phyloP scores from a whole-genome alignment of 2,329 filamentous ascomycete genomes.

The Dactylella cylindrospora region DNA sequence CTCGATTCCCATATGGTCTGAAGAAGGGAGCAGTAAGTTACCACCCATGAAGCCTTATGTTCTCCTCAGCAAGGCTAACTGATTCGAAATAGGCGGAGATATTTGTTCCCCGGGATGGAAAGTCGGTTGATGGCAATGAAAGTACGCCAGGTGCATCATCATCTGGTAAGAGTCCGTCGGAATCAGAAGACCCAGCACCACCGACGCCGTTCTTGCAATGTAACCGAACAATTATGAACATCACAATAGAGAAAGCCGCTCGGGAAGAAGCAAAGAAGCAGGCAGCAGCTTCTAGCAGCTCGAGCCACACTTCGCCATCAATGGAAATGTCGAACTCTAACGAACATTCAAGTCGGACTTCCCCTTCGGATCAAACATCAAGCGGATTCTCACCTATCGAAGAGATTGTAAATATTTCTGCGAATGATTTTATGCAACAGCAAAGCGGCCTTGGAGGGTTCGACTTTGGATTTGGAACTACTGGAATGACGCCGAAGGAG shows the following conservation, averaged over 20 bases:
- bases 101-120: not conserved
- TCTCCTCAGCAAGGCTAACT: not conserved
- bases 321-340: conserved; percentile 28
- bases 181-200: not conserved
- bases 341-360: conserved; percentile 30
- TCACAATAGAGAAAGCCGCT: conserved; percentile 24
- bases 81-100: conserved; percentile 24
- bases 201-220: conserved; percentile 23
- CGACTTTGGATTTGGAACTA: conserved; percentile 17
- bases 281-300: conserved; percentile 12
- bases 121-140: not conserved
- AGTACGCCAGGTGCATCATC: conserved; percentile 10
- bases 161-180: conserved; percentile 10
- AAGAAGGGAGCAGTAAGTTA: conserved; percentile 47
- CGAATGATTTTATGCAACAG: conserved; percentile 17
- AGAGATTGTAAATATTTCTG: conserved; percentile 28
- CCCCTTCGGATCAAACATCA: conserved; percentile 29
- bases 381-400: conserved; percentile 33
- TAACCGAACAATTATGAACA: conserved; percentile 33
- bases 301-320: conserved; percentile 39
- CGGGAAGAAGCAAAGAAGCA: conserved; percentile 23
- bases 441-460: conserved; percentile 20
- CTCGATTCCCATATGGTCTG: conserved; percentile 46
- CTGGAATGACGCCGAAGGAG: conserved; percentile 36
- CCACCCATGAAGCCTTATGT: conserved; percentile 2